A percentile compares a stretch with the other conserved stretches of the same genome.
These are phyloP conservation scores for Aspergillus incahuasiensis DNA, from an alignment of 495 filamentous ascomycete species.

Conservation along the genomic window DNA sequence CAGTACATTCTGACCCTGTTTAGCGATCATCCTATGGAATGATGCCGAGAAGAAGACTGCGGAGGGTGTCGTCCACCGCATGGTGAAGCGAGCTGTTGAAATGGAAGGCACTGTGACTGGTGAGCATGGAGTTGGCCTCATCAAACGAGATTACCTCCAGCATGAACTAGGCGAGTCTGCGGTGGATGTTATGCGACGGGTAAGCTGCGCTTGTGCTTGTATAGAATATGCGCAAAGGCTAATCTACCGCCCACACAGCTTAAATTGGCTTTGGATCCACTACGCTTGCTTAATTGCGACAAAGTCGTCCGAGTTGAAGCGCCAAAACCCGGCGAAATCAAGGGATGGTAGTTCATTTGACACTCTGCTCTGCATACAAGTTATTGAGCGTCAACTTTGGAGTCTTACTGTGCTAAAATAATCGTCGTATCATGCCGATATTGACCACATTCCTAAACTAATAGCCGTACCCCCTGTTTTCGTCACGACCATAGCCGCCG, in stretches of 20 bases:
- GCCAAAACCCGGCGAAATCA: slow-evolving; percentile 34
- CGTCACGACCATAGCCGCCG: slow-evolving; percentile 11
- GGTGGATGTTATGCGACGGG: slow-evolving; percentile 60
- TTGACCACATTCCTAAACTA: too few species aligned
- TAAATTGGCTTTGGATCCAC: slow-evolving; percentile 62
- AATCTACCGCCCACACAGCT: slow-evolving; percentile 34
- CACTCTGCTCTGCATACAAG: too few species aligned
- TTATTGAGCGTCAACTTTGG: too few species aligned
- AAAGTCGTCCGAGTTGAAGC: slow-evolving; percentile 55
- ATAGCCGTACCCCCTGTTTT: slow-evolving; percentile 16
- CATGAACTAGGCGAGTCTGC: slow-evolving; percentile 16
- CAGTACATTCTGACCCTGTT: background rate
- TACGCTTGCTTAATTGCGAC: slow-evolving; percentile 63
- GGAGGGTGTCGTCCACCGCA: slow-evolving; percentile 50
- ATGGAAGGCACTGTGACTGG: slow-evolving; percentile 63
- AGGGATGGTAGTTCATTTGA: too few species aligned
- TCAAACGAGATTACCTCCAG: slow-evolving; percentile 57
- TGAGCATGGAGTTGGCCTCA: slow-evolving; percentile 59
- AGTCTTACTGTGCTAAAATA: too few species aligned
- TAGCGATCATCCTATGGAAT: slow-evolving; percentile 28
- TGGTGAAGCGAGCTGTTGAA: slow-evolving; percentile 60
- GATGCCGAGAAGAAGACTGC: slow-evolving; percentile 48
- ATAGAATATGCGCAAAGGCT: too few species aligned
- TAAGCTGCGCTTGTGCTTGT: slow-evolving; percentile 34
- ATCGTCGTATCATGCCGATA: too few species aligned